Evolutionary conservation across 1,139 yeast species (phyloP).

Genomic region (Suhomyces bribrorum): DNA sequence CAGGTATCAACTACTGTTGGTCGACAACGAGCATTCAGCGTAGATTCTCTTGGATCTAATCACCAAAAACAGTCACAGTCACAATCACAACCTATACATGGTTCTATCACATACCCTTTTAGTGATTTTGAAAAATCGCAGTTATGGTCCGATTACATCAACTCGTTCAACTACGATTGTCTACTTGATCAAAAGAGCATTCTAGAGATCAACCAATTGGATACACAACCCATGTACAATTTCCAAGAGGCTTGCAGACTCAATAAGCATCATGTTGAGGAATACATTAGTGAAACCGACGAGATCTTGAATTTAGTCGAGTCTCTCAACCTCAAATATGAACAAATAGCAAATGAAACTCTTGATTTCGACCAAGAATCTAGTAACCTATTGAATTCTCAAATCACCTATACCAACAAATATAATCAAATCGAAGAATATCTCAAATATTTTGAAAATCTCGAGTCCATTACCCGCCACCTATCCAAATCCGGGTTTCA

Average conservation of each 20-base stretch:
- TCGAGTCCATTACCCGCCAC: slow-evolving; percentile 68
- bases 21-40: slow-evolving; percentile 20
- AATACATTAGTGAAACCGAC: slow-evolving; percentile 43
- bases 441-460: slow-evolving; percentile 63
- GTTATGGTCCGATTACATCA: slow-evolving; percentile 35
- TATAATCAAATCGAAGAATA: slow-evolving; percentile 53
- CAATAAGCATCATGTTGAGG: slow-evolving; percentile 34
- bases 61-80: background rate
- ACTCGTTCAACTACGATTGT: slow-evolving; percentile 39
- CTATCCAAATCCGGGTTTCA: slow-evolving; percentile 66
- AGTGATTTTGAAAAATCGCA: slow-evolving; percentile 33
- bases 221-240: slow-evolving; percentile 33
- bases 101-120: slow-evolving; percentile 32
- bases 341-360: slow-evolving; percentile 60
- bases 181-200: slow-evolving; percentile 38
- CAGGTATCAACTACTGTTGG: slow-evolving; percentile 6
- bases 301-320: slow-evolving; percentile 44
- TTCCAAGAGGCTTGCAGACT: slow-evolving; percentile 44
- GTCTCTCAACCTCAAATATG: slow-evolving; percentile 50
- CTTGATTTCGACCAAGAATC: slow-evolving; percentile 63
- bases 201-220: slow-evolving; percentile 29
- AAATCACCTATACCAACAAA: slow-evolving; percentile 43
- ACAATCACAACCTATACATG: too few relatives aligned
- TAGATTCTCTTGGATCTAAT: background rate
- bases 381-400: slow-evolving; percentile 53